These are phyloP conservation scores for Solanum peruvianum DNA, from an alignment of 257 asterid genomes.

Conservation along the genomic window DNA sequence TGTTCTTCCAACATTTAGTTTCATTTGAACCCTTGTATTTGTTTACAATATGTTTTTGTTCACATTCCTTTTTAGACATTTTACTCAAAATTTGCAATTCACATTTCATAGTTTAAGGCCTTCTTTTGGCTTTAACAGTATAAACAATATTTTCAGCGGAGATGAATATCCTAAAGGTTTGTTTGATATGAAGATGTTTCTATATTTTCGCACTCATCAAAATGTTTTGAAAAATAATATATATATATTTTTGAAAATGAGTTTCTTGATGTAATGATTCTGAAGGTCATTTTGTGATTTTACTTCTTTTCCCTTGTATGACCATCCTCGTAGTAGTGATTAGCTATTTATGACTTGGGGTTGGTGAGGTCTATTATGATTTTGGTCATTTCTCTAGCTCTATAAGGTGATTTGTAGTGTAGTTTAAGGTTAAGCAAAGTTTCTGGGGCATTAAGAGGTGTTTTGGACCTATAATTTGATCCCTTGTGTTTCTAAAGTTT, in stretches of 20 bases:
- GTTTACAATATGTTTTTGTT: not conserved
- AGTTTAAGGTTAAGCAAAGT: not conserved
- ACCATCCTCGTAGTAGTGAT: not conserved
- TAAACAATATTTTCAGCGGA: no score
- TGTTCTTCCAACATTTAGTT: not conserved
- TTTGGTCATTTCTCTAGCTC: not conserved
- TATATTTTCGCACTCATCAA: rapidly evolving
- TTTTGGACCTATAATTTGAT: not conserved
- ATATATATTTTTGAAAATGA: not conserved
- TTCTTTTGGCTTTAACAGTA: not conserved
- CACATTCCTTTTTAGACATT: not conserved
- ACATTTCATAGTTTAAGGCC: not conserved
- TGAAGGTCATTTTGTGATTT: not conserved
- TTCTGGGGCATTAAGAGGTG: not conserved
- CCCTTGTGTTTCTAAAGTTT: not conserved
- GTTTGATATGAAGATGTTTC: not conserved
- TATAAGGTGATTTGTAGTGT: not conserved
- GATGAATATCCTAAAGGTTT: not conserved
- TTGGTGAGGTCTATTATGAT: not conserved
- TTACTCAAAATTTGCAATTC: not conserved
- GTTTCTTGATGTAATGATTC: no score
- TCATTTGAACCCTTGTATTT: not conserved
- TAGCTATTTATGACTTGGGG: not conserved
- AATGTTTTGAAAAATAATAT: not conserved
- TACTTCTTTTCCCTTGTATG: not conserved